These are phyloP conservation scores for Ambrosia trifida DNA, from an alignment of 129 eudicot genomes.

Conservation along the genomic window DNA sequence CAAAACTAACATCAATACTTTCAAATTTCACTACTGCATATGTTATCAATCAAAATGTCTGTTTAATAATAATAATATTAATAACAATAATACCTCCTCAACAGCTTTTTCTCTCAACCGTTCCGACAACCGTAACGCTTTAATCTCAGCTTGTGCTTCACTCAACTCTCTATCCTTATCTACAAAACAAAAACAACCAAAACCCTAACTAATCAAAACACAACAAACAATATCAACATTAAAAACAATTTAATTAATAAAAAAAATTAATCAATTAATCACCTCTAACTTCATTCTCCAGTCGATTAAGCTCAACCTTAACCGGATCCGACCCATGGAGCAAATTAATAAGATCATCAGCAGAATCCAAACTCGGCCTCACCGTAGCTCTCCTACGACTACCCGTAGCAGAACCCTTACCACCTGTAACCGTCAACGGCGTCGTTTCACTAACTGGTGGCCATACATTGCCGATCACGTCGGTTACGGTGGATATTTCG, in stretches of 20 bases:
- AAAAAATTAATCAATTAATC: slow-evolving; percentile 17
- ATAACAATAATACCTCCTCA: slow-evolving; percentile 58
- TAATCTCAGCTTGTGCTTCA: slow-evolving; percentile 80
- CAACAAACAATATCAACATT: slow-evolving; percentile 18
- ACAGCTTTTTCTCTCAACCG: slow-evolving; percentile 82
- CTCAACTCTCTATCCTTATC: slow-evolving; percentile 80
- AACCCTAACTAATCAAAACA: slow-evolving; percentile 7
- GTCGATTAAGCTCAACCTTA: slow-evolving; percentile 86
- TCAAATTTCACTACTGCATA: not conserved
- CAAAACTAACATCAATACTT: slow-evolving; percentile 6
- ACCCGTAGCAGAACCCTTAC: slow-evolving; percentile 29
- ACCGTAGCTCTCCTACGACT: slow-evolving; percentile 59
- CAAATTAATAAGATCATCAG: slow-evolving; percentile 71
- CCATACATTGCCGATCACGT: slow-evolving; percentile 51
- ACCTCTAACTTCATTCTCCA: slow-evolving; percentile 99
- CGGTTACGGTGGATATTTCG: slow-evolving; percentile 56
- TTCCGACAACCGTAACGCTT: slow-evolving; percentile 68
- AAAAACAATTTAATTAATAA: not conserved
- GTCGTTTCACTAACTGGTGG: slow-evolving; percentile 31
- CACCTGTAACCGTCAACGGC: slow-evolving; percentile 50
- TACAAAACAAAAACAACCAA: slow-evolving; percentile 34
- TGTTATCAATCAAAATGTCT: not conserved
- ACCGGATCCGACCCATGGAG: slow-evolving; percentile 99
- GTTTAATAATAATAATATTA: not conserved
- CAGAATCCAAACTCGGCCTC: slow-evolving; percentile 71